Conservation (phyloP, 1,284 basidiomycete species). For the Cutaneotrichosporon spelunceum region DNA sequence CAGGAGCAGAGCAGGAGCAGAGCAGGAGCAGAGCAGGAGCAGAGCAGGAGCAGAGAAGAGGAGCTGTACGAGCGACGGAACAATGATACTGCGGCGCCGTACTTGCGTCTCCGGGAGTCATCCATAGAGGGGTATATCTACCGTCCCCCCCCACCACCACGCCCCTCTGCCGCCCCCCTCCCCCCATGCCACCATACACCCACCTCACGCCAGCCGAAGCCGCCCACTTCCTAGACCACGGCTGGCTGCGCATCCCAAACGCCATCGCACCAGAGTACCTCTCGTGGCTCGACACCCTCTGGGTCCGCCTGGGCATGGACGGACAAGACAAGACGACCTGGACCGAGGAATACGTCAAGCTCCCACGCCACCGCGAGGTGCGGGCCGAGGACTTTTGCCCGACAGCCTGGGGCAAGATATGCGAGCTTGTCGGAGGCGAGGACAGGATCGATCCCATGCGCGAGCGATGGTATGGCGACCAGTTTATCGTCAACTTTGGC, state of each 20-base stretch:
- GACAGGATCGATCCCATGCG: slow-evolving; percentile 33
- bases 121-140: background rate
- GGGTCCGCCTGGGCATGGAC: slow-evolving; percentile 40
- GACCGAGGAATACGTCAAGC: slow-evolving; percentile 35
- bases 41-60: no score
- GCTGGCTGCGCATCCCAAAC: slow-evolving; percentile 35
- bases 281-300: slow-evolving; percentile 34
- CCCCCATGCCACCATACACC: slow-evolving; percentile 22
- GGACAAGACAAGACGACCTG: slow-evolving; percentile 42
- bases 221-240: slow-evolving; percentile 37
- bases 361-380: slow-evolving; percentile 35
- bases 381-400: slow-evolving; percentile 33
- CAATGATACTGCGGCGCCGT: no score
- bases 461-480: slow-evolving; percentile 38
- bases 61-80: no score
- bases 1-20: no score
- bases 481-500: slow-evolving; percentile 40
- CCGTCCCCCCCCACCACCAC: background rate
- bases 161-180: background rate
- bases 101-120: background rate
- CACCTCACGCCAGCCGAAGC: slow-evolving; percentile 28
- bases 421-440: slow-evolving; percentile 38
- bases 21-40: no score
- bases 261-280: slow-evolving; percentile 33
- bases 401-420: slow-evolving; percentile 35